phyloP scores from a whole-genome alignment of 352 stramenopile genomes.

The Globisporangium middletonii region DNA sequence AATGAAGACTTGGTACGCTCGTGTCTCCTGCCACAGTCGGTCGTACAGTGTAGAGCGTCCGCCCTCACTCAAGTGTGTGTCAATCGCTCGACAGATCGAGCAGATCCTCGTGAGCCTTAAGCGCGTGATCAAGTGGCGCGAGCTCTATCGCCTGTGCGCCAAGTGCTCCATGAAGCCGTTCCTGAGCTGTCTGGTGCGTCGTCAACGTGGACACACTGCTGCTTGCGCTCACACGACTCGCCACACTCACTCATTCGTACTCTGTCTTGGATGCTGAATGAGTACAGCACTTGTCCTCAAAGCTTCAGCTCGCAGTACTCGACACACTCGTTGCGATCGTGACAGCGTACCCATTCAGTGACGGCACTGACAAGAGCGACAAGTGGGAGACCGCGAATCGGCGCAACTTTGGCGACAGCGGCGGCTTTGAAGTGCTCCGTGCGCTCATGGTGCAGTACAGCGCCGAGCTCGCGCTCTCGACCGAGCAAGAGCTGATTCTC shows the following conservation, averaged over 20 bases:
- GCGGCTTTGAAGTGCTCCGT: conserved; percentile 62
- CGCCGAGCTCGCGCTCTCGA: conserved; percentile 12
- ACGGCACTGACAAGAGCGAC: conserved; percentile 55
- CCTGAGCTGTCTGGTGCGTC: conserved; percentile 53
- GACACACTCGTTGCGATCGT: conserved; percentile 61
- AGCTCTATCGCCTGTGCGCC: conserved; percentile 73
- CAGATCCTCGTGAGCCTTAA: conserved; percentile 64
- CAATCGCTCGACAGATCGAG: conserved; percentile 32
- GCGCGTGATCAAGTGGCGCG: conserved; percentile 68
- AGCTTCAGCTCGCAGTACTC: conserved; percentile 45
- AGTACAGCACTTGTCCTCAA: conserved; percentile 40
- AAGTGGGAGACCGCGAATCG: conserved; percentile 71
- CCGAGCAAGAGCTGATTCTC: conserved; percentile 33
- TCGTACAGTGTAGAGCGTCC: not conserved
- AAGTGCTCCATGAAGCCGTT: conserved; percentile 85
- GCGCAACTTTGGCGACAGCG: conserved; percentile 67
- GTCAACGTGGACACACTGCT: not conserved
- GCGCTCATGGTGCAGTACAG: conserved; percentile 67
- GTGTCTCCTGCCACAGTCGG: not conserved
- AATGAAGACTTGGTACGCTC: conserved; percentile 43
- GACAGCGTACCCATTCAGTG: conserved; percentile 39
- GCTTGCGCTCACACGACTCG: not conserved
- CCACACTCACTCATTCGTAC: not conserved
- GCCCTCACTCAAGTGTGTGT: not conserved
- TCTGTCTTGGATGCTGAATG: not conserved